Evolutionary conservation across 176 grass and related monocot species (phyloP).

Genomic region (Coix lacrymajobi): DNA sequence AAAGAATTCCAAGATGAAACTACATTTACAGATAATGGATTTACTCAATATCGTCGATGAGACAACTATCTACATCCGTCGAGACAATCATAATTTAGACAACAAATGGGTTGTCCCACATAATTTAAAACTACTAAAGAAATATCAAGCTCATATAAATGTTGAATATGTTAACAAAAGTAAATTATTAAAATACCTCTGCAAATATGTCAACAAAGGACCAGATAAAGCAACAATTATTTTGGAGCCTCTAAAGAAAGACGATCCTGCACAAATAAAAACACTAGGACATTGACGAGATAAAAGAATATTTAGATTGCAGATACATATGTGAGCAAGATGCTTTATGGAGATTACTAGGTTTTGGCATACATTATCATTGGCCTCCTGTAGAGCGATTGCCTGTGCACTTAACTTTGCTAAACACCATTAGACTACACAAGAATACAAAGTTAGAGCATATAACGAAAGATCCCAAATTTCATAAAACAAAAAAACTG

Average conservation of each 20-base stretch:
- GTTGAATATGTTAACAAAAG: too few species aligned
- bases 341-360: not conserved
- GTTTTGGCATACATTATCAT: not conserved
- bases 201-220: too few species aligned
- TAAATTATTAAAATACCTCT: too few species aligned
- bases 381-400: not conserved
- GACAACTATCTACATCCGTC: not conserved
- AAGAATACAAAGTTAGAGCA: not conserved
- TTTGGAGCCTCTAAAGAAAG: too few species aligned
- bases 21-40: not conserved
- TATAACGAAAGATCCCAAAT: not conserved
- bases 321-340: not conserved
- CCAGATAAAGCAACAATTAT: too few species aligned
- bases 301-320: not conserved
- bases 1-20: not conserved
- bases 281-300: not conserved
- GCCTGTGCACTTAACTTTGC: not conserved
- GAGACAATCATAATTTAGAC: too few species aligned
- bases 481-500: not conserved
- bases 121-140: too few species aligned
- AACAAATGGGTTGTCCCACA: too few species aligned
- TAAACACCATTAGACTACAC: rapidly evolving
- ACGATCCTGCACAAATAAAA: too few species aligned
- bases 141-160: too few species aligned
- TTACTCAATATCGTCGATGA: not conserved